phyloP scores from a whole-genome alignment of 768 basidiomycete genomes.

The Russula sp. region DNA sequence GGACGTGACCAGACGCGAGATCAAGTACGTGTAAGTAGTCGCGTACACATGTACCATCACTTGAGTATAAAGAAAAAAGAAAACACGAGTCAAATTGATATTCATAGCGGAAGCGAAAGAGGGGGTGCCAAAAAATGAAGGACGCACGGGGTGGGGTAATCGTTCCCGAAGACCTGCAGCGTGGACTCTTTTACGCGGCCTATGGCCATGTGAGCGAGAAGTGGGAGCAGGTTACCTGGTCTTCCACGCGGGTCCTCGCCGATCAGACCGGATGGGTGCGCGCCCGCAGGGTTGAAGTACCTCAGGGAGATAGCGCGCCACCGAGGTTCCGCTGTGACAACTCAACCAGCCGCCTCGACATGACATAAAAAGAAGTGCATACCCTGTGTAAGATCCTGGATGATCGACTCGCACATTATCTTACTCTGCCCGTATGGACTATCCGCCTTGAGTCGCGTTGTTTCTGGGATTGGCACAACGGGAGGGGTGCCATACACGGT shows the following conservation, averaged over 20 bases:
- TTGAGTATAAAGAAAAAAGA: conserved; percentile 34
- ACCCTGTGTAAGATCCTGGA: conserved; percentile 85
- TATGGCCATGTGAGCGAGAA: conserved; percentile 92
- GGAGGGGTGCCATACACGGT: conserved; percentile 97
- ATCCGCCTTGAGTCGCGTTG: conserved; percentile 80
- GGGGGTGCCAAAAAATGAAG: not conserved
- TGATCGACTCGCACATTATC: conserved; percentile 85
- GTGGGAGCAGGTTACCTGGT: conserved; percentile 90
- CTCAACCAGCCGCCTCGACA: not conserved
- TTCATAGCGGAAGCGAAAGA: not conserved
- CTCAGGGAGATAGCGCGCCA: conserved; percentile 87
- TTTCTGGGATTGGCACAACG: conserved; percentile 89
- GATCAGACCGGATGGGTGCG: conserved; percentile 91
- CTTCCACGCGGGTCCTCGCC: conserved; percentile 97
- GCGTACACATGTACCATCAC: conserved; percentile 97
- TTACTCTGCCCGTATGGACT: conserved; percentile 97
- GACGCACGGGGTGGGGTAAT: conserved; percentile 88
- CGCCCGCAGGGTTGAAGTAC: conserved; percentile 99
- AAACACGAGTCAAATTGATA: conserved; percentile 3
- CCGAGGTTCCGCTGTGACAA: conserved; percentile 57
- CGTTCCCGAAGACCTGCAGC: conserved; percentile 85
- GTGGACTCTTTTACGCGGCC: conserved; percentile 71
- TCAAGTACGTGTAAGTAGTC: conserved; percentile 95
- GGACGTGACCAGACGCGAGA: conserved; percentile 88
- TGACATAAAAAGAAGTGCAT: conserved; percentile 32